Percentiles rank a stretch among this genome's conserved stretches.
phyloP scores from a whole-genome alignment of 306 rosid species.

The Rosa rugosa region DNA sequence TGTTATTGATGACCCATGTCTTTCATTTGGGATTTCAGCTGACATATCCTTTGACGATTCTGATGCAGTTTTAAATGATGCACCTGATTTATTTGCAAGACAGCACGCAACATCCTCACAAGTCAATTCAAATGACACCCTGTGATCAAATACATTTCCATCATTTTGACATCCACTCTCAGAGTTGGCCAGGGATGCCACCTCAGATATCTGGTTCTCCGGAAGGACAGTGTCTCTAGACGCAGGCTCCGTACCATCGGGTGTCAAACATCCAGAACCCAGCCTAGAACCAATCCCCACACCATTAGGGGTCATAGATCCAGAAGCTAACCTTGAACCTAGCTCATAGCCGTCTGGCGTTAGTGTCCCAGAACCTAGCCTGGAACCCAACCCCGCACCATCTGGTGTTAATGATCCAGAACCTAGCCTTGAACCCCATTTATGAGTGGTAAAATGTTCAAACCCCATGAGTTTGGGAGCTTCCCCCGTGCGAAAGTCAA shows the following conservation, averaged over 20 bases:
- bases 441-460: conserved; percentile 69
- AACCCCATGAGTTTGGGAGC: conserved; percentile 71
- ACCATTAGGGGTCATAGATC: conserved; percentile 86
- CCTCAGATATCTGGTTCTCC: conserved; percentile 52
- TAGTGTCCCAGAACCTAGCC: conserved; percentile 78
- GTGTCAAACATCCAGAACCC: conserved; percentile 47
- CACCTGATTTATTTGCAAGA: conserved; percentile 69
- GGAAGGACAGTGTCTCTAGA: conserved; percentile 32
- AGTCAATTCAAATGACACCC: conserved; percentile 93
- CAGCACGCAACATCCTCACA: conserved; percentile 92
- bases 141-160: conserved; percentile 54
- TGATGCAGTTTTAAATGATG: conserved; percentile 47
- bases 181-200: conserved; percentile 53
- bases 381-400: conserved; percentile 71
- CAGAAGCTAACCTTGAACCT: conserved; percentile 77
- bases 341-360: conserved; percentile 81
- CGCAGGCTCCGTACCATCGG: conserved; percentile 59
- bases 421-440: conserved; percentile 82
- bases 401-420: conserved; percentile 94
- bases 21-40: conserved; percentile 40
- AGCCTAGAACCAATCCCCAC: conserved; percentile 63
- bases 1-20: conserved; percentile 36
- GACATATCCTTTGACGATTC: conserved; percentile 51
- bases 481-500: conserved; percentile 74
- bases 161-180: conserved; percentile 52